Conservation (phyloP, 2,329 filamentous ascomycete genomes). For the Beauveria scarabaeidicola region DNA sequence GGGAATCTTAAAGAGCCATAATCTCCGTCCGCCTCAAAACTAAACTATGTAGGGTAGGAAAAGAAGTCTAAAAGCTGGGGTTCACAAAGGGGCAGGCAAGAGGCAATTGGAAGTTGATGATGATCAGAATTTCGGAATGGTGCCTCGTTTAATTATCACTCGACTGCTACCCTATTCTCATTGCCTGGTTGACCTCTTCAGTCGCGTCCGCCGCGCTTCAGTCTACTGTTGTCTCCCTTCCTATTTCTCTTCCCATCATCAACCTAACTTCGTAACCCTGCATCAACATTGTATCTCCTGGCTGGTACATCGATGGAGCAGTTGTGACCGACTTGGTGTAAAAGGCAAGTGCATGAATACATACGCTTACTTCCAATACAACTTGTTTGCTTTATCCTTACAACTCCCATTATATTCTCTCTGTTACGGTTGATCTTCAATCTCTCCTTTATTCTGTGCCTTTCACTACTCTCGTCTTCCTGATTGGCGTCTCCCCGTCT, state of each 20-base stretch:
- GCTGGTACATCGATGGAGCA: no score
- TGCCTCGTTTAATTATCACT: background rate
- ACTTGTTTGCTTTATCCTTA: no score
- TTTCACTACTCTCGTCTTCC: no score
- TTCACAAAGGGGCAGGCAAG: background rate
- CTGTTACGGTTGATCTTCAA: no score
- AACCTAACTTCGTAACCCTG: no score
- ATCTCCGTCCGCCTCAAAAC: background rate
- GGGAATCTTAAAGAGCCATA: background rate
- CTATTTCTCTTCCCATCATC: no score
- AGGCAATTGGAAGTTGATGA: background rate
- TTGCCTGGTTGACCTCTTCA: background rate
- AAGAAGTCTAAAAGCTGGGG: background rate
- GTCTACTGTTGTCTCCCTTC: background rate
- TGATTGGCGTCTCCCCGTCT: background rate
- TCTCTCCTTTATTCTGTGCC: no score
- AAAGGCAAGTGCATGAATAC: no score
- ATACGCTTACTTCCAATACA: no score
- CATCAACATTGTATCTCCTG: no score
- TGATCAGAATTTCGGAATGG: background rate
- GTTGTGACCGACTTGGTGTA: no score
- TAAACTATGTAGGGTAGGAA: background rate
- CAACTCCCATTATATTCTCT: no score
- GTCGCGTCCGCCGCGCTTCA: background rate
- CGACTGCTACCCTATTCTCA: background rate